Conservation (phyloP, 306 rosid genomes). For the Dalbergia oliveri region DNA sequence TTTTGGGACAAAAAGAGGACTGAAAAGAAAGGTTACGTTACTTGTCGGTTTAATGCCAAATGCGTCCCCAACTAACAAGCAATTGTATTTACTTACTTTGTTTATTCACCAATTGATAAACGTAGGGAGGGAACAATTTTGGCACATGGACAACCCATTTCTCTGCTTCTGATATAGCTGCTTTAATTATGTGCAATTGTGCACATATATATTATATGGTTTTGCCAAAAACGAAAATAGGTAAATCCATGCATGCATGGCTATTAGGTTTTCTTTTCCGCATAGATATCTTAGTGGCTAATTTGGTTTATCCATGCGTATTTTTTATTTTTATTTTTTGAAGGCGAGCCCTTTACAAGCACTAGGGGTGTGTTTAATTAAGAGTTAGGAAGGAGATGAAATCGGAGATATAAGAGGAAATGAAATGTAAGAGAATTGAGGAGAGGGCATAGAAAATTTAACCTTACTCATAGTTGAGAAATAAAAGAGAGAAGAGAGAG, state of each 20-base stretch:
- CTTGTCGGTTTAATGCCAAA: constrained; percentile 32
- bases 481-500: too few relatives aligned
- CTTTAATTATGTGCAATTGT: constrained; percentile 29
- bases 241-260: constrained; percentile 5
- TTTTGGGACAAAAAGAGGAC: constrained; percentile 28
- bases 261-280: background rate
- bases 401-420: too few relatives aligned
- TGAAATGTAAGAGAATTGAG: too few relatives aligned
- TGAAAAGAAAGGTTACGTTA: constrained; percentile 35
- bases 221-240: background rate
- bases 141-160: constrained; percentile 12
- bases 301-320: background rate
- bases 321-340: background rate
- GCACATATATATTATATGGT: background rate
- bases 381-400: too few relatives aligned
- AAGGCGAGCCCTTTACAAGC: background rate
- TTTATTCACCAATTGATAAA: constrained; percentile 7
- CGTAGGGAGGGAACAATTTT: constrained; percentile 2
- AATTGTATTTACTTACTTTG: background rate
- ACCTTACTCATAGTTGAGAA: too few relatives aligned
- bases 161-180: constrained; percentile 8
- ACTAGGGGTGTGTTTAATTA: too few relatives aligned
- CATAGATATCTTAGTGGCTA: background rate
- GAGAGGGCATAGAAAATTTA: too few relatives aligned
- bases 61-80: background rate